Base-by-base conservation (phyloP, 2,329 filamentous ascomycete genomes). In the Aspergillus quadricinctus region DNA sequence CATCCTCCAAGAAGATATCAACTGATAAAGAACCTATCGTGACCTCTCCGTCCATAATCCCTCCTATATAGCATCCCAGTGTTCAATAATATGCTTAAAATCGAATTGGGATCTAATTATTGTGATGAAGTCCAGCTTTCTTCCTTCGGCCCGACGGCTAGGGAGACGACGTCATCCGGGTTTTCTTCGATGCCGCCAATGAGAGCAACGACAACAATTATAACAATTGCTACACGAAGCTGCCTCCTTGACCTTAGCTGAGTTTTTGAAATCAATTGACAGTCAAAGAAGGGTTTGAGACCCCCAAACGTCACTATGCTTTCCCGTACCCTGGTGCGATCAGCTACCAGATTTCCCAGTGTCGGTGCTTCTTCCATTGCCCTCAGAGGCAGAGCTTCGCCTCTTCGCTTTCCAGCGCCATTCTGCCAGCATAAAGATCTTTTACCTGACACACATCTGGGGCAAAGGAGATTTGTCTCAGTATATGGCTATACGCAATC, bases 401-500 rank as follows among this genome's bases (percentile, higher is more conserved):
- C 51, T 14, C 52, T 50, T 23, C 29, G 58, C 21, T 35, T 28
- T 57, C 61, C 8, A 48, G 51, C 29, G 53, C 50, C 45, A 29
- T 58, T 28, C 54, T 52, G 23, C 43, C 41, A 45, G 8, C 21
- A 21, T 45, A 4, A 21, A 23, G 21, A 23, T 56, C 58, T 54
- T 52, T 57, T 54, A 35, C 50, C 56, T 41, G 57, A 57, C 37
- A 56, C 54, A 50, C 23, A 49, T 45, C 49, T 56, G n/a, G 50
- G 63, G 25, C 62, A 60, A 51, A 68, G 69, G 55, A 70, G 77
- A 54, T 69, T 66, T 56, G 72, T 80, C 50, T 77, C 78, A 40
- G 73, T 75, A 23, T 80, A 80, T 53, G 78, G 78, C 49, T 80
- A 80, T 62, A 78, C 74, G 6, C 78, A 80, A 60, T 72, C 78